These are phyloP conservation scores for Fusarium bactridioides DNA, from an alignment of 2,329 filamentous ascomycete genomes.

Conservation along the genomic window DNA sequence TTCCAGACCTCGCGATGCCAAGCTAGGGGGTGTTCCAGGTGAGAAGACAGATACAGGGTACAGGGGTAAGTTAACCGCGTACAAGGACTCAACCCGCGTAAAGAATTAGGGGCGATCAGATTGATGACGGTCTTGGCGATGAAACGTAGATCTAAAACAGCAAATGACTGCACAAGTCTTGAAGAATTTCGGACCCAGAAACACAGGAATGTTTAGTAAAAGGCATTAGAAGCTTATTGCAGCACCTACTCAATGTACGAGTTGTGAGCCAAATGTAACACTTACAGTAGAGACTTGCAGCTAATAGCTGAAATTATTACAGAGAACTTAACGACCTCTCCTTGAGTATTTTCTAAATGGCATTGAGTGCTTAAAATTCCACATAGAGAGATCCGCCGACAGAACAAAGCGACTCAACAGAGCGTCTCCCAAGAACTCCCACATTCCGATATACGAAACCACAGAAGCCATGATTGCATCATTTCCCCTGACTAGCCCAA, in stretches of 20 bases:
- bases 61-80: neutral
- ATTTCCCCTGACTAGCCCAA: neutral
- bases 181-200: too few relatives aligned
- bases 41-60: neutral
- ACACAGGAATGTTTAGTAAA: accelerated
- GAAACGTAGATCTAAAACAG: too few relatives aligned
- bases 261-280: too few relatives aligned
- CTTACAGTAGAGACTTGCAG: too few relatives aligned
- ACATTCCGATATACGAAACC: neutral
- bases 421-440: neutral
- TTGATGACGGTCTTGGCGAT: neutral
- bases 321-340: neutral
- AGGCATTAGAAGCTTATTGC: too few relatives aligned
- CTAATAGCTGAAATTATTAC: too few relatives aligned
- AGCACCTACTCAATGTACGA: accelerated
- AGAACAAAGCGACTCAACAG: neutral
- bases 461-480: accelerated
- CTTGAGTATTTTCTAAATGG: accelerated
- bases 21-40: neutral
- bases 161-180: too few relatives aligned
- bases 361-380: too few relatives aligned
- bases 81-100: neutral
- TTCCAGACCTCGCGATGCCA: neutral
- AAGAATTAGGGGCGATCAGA: neutral
- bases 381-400: accelerated